Evolutionary conservation across 129 eudicot genomes (phyloP).

Genomic region (Flaveria robusta): DNA sequence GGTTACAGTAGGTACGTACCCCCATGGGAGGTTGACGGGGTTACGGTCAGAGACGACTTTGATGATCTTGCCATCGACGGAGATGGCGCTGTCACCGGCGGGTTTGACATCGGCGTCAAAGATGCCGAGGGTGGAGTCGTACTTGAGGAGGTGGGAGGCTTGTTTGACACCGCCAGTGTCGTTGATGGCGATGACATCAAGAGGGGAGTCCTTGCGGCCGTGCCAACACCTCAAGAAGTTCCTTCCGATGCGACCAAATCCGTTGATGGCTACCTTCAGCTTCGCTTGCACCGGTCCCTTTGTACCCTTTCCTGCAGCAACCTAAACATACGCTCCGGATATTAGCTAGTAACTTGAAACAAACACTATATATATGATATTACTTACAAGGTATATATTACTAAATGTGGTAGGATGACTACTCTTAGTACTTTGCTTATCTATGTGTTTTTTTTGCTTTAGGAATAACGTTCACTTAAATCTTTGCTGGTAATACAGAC

Average conservation of each 20-base stretch:
- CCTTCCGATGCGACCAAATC: constrained; percentile 96
- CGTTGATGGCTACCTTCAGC: constrained; percentile 92
- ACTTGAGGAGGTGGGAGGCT: constrained; percentile 98
- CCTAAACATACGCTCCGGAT: constrained; percentile 14
- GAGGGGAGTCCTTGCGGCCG: constrained; percentile 91
- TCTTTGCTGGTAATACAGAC: too few relatives aligned
- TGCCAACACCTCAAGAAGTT: constrained; percentile 99
- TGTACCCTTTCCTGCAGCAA: constrained; percentile 50
- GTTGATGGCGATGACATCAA: constrained; percentile 83
- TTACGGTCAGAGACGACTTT: constrained; percentile 85
- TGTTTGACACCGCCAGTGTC: constrained; percentile 99
- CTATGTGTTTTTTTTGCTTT: too few relatives aligned
- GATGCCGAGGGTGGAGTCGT: constrained; percentile 95
- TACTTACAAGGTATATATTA: too few relatives aligned
- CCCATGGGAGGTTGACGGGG: constrained; percentile 85
- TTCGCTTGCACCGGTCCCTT: constrained; percentile 78
- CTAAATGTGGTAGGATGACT: too few relatives aligned
- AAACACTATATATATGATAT: too few relatives aligned
- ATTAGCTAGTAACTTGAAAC: background rate
- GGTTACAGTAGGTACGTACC: constrained; percentile 23
- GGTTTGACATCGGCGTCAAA: constrained; percentile 92
- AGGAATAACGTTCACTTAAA: too few relatives aligned
- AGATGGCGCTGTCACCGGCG: constrained; percentile 62
- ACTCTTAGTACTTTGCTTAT: too few relatives aligned
- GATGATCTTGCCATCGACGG: constrained; percentile 89